Percentiles rank a stretch among this genome's conserved stretches.
Conservation (phyloP, 2,329 filamentous ascomycete genomes). For the Xylaria multiplex region DNA sequence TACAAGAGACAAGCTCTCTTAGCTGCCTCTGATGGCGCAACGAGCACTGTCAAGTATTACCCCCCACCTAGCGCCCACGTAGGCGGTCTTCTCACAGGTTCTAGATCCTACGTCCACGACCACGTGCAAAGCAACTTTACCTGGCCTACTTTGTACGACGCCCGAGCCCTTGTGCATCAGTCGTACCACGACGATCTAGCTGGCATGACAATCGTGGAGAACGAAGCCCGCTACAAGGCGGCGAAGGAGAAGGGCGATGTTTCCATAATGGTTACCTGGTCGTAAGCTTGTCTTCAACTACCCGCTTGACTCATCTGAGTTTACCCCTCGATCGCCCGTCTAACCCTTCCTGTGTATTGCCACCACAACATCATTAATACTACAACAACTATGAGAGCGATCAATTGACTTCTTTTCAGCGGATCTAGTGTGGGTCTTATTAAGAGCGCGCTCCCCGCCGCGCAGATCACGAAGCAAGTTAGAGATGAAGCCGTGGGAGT, state of each 20-base stretch:
- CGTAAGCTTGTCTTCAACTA: slow-evolving; percentile 42
- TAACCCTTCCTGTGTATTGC: background rate
- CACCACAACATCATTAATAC: no score
- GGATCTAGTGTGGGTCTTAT: slow-evolving; percentile 47
- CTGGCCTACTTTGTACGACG: slow-evolving; percentile 49
- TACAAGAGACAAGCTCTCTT: slow-evolving; percentile 49
- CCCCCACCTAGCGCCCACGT: background rate
- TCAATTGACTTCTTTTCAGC: slow-evolving; percentile 33
- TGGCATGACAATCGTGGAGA: slow-evolving; percentile 46
- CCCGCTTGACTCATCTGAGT: background rate
- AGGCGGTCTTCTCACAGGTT: background rate
- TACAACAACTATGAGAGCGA: background rate
- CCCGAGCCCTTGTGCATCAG: slow-evolving; percentile 46
- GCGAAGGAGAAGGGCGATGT: slow-evolving; percentile 43
- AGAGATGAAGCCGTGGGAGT: slow-evolving; percentile 42
- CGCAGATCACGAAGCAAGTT: slow-evolving; percentile 44
- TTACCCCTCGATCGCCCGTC: background rate
- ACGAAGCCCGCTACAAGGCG: slow-evolving; percentile 40
- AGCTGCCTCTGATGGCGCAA: slow-evolving; percentile 48
- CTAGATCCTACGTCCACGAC: slow-evolving; percentile 48
- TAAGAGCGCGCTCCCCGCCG: slow-evolving; percentile 43
- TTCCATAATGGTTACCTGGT: slow-evolving; percentile 48
- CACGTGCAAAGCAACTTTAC: slow-evolving; percentile 44
- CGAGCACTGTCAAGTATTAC: slow-evolving; percentile 50
- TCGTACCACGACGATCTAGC: slow-evolving; percentile 42